Evolutionary conservation across 1,284 basidiomycete species (phyloP).

Genomic region (Pseudozyma sp.): DNA sequence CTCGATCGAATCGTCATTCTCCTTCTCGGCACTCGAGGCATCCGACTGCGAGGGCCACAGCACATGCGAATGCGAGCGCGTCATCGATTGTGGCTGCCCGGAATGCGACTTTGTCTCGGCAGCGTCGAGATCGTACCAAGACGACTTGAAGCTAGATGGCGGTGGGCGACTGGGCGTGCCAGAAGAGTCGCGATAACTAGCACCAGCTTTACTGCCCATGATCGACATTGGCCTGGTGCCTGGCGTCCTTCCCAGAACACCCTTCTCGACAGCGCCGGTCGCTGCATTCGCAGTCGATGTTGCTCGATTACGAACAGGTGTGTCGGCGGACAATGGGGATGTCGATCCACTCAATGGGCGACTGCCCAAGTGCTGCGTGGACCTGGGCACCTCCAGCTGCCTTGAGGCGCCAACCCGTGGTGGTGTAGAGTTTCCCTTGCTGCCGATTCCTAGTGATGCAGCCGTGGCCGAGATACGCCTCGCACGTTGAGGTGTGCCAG

Average conservation of each 20-base stretch:
- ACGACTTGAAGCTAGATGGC: conserved; percentile 42
- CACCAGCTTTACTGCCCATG: conserved; percentile 13
- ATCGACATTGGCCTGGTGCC: conserved; percentile 26
- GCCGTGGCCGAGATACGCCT: conserved; percentile 48
- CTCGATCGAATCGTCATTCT: conserved; percentile 39
- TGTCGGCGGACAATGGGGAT: conserved; percentile 27
- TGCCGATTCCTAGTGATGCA: conserved; percentile 32
- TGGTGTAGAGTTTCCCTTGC: conserved; percentile 32
- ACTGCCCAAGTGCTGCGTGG: conserved; percentile 10
- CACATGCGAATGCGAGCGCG: conserved; percentile 41
- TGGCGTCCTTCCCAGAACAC: conserved; percentile 33
- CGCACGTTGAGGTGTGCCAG: conserved; percentile 17
- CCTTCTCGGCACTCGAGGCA: not conserved
- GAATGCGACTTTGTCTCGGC: not conserved
- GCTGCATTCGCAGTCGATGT: conserved; percentile 40
- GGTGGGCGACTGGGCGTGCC: conserved; percentile 38
- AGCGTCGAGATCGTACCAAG: conserved; percentile 40
- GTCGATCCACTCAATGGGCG: conserved; percentile 8
- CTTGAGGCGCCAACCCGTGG: conserved; percentile 17
- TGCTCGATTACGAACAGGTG: conserved; percentile 39
- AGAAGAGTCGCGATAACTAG: conserved; percentile 7
- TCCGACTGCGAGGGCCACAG: conserved; percentile 22
- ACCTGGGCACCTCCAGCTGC: conserved; percentile 30
- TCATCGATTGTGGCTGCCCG: conserved; percentile 21
- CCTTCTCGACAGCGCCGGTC: conserved; percentile 39